Evolutionary conservation across 495 filamentous ascomycete species (phyloP), one percentile per base, ranked within the genome.

Genomic region (Schizothecium vesticola): DNA sequence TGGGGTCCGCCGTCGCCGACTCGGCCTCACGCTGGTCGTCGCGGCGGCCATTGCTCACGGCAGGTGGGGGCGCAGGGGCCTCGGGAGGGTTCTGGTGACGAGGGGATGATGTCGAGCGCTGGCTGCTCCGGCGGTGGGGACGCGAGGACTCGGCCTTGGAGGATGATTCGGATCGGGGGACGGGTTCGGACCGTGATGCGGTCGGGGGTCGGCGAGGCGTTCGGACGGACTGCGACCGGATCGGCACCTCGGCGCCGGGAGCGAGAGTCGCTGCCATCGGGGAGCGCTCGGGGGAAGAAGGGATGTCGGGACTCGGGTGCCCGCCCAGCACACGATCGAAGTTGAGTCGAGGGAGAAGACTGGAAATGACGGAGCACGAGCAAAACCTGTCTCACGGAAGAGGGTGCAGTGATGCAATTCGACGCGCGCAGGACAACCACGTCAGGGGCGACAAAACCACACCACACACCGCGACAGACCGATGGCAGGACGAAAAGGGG

Each of bases 11-110:
- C 72, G 58, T 78, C 74, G 63, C 24, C 63, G 78, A 78, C 75
- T 79, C 86, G 75, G 71, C 80, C 68, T 78, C 70, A 29, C 70
- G 83, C 55, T 75, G 77, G 67, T 74, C 81, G 70, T 84, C 76
- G 63, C 82, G 76, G 64, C 84, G 80, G 57, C 74, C 79, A 65
- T 79, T 82, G 69, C 81, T 81, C 31, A 81, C 80, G 43, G 79
- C 80, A 60, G 82, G 79, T 23, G 81, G 75, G 61, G 82, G 78
- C 51, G 79, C 75, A 33, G 85, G 78, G 82, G 87, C 87, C 57
- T 91, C 87, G 71, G 71, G n/a, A 7, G 70, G 75, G 21, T 65
- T 66, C 0, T 70, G 75, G 51, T 69, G 71, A n/a, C 72, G 72
- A n/a, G 67, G 72, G n/a, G 74, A 68, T 24, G 67, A 65, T 33